Evolutionary conservation across 1,284 basidiomycete genomes (phyloP), one percentile per base, ranked within the genome.

Genomic region (Neolentinus lepideus): DNA sequence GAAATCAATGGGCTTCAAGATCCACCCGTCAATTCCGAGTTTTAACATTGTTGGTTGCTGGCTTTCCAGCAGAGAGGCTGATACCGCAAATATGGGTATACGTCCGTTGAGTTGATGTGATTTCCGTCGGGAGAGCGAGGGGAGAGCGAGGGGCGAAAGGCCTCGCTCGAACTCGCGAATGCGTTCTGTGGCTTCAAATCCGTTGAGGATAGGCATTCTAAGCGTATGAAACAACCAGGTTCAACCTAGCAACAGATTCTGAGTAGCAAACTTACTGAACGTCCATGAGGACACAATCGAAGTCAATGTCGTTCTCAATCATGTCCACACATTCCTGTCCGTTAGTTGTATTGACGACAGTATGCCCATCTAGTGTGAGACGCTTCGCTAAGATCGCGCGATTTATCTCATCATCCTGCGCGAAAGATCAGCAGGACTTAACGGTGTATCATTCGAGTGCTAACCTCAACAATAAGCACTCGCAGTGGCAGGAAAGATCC

Each of bases 1-100:
- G 70, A 92, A 92, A 66, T 92, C 83, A 58, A 93, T 86, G 0
- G 90, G 92, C 69, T 93, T 93, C 57, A 92, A 70, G n/a, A 93
- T 80, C 90, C 89, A 93, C 9, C 90, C 91, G 64, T 93, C 90
- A 69, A 93, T 82, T 47, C 90, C 83, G 47, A 78, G 72, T 22
- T 75, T 69, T 3, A 73, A 70, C 58, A 93, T 75, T 57, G 85
- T 79, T 0, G 76, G 69, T 2, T 83, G 75, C 66, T 90, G 84
- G 25, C 73, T 70, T 61, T 90, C 87, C 35, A 75, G 71, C 24
- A 93, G 71, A 2, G 89, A 91, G 0, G 90, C 90, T 10, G 88
- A 91, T 2, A 94, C 90, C 2, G 89, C 91, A 61, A 94, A 85
- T 55, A 93, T 90, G 1, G 90, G 90, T 48, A 93, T 83, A 3